A percentile compares a stretch with the other conserved stretches of the same genome.
Conservation (phyloP, 2,329 filamentous ascomycete species). For the Claviceps humidiphila region DNA sequence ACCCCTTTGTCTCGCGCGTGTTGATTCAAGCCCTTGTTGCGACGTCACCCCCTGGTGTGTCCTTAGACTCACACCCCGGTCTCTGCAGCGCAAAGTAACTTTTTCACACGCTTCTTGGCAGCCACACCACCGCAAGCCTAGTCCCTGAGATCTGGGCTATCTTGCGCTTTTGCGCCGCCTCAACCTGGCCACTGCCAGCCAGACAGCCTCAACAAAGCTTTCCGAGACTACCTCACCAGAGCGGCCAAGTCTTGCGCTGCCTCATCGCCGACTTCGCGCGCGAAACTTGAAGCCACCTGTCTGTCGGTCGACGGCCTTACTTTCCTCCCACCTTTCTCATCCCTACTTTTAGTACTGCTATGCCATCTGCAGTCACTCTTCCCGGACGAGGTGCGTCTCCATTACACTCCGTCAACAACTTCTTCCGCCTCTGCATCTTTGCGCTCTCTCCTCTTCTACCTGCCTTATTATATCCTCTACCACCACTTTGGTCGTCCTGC, state of each 20-base stretch:
- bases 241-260: neutral
- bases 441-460: neutral
- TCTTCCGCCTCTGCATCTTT: neutral
- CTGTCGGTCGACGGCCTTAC: neutral
- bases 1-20: too few species aligned
- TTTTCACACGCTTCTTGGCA: neutral
- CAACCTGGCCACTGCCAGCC: too few species aligned
- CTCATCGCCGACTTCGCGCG: neutral
- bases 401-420: neutral
- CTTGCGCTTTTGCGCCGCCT: neutral
- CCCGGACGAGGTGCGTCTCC: constrained; percentile 12
- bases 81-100: neutral
- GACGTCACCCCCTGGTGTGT: neutral
- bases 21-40: neutral
- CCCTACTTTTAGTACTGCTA: constrained; percentile 3
- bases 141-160: neutral
- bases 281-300: too few species aligned
- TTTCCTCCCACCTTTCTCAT: constrained; percentile 4
- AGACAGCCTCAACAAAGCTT: neutral
- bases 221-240: neutral
- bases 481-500: neutral
- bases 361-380: constrained; percentile 12
- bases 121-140: neutral
- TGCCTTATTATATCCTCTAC: constrained; percentile 1
- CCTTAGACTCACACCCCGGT: neutral